Conservation (phyloP, 768 basidiomycete genomes). For the Tulasnella sp. region DNA sequence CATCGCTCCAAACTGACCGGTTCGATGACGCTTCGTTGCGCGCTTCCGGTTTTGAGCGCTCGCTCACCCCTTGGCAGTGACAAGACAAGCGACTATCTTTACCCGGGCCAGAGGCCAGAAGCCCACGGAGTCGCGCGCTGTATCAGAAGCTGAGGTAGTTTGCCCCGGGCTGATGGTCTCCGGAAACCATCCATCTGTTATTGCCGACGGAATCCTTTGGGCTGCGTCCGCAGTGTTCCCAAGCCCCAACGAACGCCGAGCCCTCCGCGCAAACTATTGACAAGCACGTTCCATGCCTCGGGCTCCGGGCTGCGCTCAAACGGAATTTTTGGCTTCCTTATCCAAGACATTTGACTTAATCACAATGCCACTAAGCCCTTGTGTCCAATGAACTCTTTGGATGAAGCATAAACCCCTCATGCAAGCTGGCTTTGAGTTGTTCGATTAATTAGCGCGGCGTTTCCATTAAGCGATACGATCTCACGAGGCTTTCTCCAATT, state of each 20-base stretch:
- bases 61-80: background rate
- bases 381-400: too few relatives aligned
- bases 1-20: background rate
- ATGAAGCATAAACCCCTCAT: too few relatives aligned
- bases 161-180: background rate
- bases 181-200: background rate
- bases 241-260: background rate
- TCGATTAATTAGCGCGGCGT: too few relatives aligned
- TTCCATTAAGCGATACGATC: too few relatives aligned
- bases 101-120: background rate
- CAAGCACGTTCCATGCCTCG: background rate
- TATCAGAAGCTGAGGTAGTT: background rate
- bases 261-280: background rate
- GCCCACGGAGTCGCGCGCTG: background rate
- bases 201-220: background rate
- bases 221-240: background rate
- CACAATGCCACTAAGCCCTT: too few relatives aligned
- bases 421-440: too few relatives aligned
- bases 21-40: background rate
- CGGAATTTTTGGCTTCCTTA: too few relatives aligned
- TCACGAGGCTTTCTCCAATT: too few relatives aligned
- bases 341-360: too few relatives aligned
- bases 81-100: background rate
- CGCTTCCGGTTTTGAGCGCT: background rate
- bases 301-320: background rate